These are phyloP conservation scores for Hansenula sp. DNA, from an alignment of 1,139 yeast genomes.

Conservation along the genomic window DNA sequence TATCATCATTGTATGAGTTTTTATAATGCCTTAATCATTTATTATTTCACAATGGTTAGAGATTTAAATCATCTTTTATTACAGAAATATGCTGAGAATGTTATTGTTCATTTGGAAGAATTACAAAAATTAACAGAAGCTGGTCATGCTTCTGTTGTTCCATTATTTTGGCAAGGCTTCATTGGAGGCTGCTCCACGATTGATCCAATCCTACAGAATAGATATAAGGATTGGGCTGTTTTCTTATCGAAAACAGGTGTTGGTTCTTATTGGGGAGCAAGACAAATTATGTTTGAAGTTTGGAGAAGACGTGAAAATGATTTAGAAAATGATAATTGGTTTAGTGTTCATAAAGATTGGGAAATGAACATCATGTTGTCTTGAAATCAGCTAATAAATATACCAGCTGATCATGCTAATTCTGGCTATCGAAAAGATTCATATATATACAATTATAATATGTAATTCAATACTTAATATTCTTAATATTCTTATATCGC, in stretches of 20 bases:
- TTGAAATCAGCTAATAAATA: constrained; percentile 4
- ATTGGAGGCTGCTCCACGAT: constrained; percentile 85
- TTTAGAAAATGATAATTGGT: constrained; percentile 67
- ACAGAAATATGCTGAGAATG: constrained; percentile 58
- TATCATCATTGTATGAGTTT: constrained; percentile 81
- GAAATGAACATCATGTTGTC: constrained; percentile 77
- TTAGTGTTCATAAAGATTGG: constrained; percentile 77
- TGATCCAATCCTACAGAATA: constrained; percentile 52
- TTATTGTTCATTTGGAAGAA: constrained; percentile 61
- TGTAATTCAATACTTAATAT: too few relatives aligned
- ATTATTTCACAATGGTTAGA: constrained; percentile 65
- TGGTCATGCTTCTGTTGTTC: constrained; percentile 61
- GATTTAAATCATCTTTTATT: constrained; percentile 44
- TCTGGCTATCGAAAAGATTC: too few relatives aligned
- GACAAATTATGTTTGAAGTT: constrained; percentile 81
- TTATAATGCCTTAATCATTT: constrained; percentile 70
- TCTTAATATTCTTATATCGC: too few relatives aligned
- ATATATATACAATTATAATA: too few relatives aligned
- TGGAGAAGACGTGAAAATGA: constrained; percentile 71
- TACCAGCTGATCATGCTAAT: too few relatives aligned
- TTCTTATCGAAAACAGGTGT: constrained; percentile 68
- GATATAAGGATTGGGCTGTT: constrained; percentile 80
- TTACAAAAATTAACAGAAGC: constrained; percentile 54
- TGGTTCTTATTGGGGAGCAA: constrained; percentile 84
- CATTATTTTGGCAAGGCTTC: constrained; percentile 86